Conservation (phyloP, 352 stramenopile genomes). For the Phytophthora podocarpi region DNA sequence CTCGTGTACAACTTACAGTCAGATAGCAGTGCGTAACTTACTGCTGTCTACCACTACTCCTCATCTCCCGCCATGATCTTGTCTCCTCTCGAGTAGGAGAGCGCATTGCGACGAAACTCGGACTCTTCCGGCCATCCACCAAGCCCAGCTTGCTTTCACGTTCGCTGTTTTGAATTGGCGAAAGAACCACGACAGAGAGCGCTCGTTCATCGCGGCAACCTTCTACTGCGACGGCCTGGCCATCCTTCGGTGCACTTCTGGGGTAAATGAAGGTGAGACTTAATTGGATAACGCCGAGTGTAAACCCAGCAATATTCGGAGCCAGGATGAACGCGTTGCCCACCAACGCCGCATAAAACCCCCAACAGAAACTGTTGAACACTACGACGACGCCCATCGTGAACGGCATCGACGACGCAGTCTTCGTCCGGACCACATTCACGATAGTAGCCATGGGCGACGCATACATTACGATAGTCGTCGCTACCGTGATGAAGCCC, state of each 20-base stretch:
- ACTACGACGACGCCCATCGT: slow-evolving; percentile 49
- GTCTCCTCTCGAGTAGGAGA: slow-evolving; percentile 20
- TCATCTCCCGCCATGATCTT: slow-evolving; percentile 11
- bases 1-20: background rate
- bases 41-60: background rate
- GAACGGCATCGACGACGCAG: slow-evolving; percentile 47
- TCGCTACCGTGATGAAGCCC: slow-evolving; percentile 43
- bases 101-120: slow-evolving; percentile 20
- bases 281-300: slow-evolving; percentile 38
- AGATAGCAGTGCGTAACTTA: slow-evolving; percentile 5
- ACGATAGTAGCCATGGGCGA: slow-evolving; percentile 51
- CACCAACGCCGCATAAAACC: slow-evolving; percentile 42
- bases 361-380: slow-evolving; percentile 55
- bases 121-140: slow-evolving; percentile 5
- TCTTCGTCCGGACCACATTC: slow-evolving; percentile 45
- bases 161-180: slow-evolving; percentile 24
- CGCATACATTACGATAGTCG: slow-evolving; percentile 46
- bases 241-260: slow-evolving; percentile 29
- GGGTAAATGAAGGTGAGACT: slow-evolving; percentile 51
- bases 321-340: slow-evolving; percentile 42
- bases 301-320: slow-evolving; percentile 35
- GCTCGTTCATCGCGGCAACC: slow-evolving; percentile 3
- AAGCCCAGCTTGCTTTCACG: slow-evolving; percentile 7
- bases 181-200: slow-evolving; percentile 18
- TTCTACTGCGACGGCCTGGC: too few species aligned